Evolutionary conservation across 176 grass and related monocot species (phyloP), one percentile per base, ranked within the genome.

Genomic region (Oropetium thomaeum): DNA sequence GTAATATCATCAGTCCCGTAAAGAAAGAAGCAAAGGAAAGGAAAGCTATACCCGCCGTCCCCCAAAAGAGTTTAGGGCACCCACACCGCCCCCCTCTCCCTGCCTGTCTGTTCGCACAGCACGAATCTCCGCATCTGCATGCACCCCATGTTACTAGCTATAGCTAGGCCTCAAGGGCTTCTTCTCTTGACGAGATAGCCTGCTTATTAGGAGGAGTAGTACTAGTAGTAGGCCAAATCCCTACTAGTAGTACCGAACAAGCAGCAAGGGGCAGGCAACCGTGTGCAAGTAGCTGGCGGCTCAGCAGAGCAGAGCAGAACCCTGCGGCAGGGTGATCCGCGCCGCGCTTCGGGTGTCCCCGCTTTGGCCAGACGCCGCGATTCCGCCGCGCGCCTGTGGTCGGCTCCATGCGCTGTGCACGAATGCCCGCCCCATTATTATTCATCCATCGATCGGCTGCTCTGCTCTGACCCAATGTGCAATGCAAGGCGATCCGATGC

Each of bases 211-310:
- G n/a, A n/a, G n/a, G n/a, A n/a, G n/a, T n/a, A n/a, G n/a, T n/a
- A n/a, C n/a, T n/a, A n/a, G n/a, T 38, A 45, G 25, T 84, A 86
- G 77, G 77, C 84, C 84, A 75, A 86, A 81, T 86, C 84, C 69
- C 17, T 1, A 39, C 32, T 11, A 38, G 61, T 57, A 57, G 23
- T 22, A 23, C 22, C 8, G 54, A 29, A 29, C 55, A 58, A 28
- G 2, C 47, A 20, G 16, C 17, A 7, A 52, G 19, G 51, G 2
- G n/a, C 2, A 7, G 20, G 58, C 58, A 16, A 27, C 58, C 80
- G 43, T 57, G 70, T 48, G 26, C 25, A 16, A 48, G 59, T 8
- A 17, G 45, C 23, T n/a, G n/a, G n/a, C n/a, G n/a, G n/a, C n/a
- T n/a, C n/a, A n/a, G n/a, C n/a, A n/a, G n/a, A n/a, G n/a, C n/a